These are phyloP conservation scores for Thalassia testudinum DNA, from an alignment of 116 monocot genomes.

Conservation along the genomic window DNA sequence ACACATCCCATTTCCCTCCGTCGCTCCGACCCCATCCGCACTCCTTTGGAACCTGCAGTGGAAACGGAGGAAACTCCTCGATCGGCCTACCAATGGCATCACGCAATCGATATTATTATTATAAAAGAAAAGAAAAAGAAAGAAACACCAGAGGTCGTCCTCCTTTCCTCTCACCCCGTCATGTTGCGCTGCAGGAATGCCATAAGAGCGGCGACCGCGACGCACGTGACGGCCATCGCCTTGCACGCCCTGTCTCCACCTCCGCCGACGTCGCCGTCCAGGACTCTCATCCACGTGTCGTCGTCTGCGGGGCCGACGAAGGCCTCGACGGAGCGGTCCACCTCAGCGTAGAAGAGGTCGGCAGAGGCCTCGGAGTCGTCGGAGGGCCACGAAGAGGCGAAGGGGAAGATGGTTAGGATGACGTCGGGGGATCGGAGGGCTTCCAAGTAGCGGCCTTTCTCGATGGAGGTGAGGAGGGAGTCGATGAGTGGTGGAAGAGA, in stretches of 20 bases:
- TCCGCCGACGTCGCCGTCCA: slow-evolving; percentile 5
- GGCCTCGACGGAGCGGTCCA: slow-evolving; percentile 22
- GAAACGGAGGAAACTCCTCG: slow-evolving; percentile 28
- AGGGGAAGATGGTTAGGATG: slow-evolving; percentile 19
- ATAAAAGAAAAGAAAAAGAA: slow-evolving; percentile 1
- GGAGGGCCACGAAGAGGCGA: slow-evolving; percentile 32
- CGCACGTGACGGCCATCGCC: slow-evolving; percentile 32
- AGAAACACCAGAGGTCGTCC: neutral
- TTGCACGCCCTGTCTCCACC: slow-evolving; percentile 11
- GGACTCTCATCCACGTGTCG: slow-evolving; percentile 28
- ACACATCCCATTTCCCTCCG: slow-evolving; percentile 39
- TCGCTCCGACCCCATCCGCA: slow-evolving; percentile 2
- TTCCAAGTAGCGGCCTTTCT: slow-evolving; percentile 41
- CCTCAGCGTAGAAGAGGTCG: slow-evolving; percentile 40
- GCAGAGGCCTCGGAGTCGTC: slow-evolving; percentile 30
- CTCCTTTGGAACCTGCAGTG: slow-evolving; percentile 12
- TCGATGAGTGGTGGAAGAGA: slow-evolving; percentile 20
- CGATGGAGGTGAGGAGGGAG: slow-evolving; percentile 35
- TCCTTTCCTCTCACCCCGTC: slow-evolving; percentile 42
- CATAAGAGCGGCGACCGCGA: slow-evolving; percentile 71
- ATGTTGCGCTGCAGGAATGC: slow-evolving; percentile 78
- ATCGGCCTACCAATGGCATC: slow-evolving; percentile 36
- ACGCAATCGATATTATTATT: too few species aligned
- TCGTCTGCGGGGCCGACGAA: slow-evolving; percentile 20
- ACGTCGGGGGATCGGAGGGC: slow-evolving; percentile 36